phyloP scores from a whole-genome alignment of 1,284 basidiomycete genomes.

The Athelia psychrophila region DNA sequence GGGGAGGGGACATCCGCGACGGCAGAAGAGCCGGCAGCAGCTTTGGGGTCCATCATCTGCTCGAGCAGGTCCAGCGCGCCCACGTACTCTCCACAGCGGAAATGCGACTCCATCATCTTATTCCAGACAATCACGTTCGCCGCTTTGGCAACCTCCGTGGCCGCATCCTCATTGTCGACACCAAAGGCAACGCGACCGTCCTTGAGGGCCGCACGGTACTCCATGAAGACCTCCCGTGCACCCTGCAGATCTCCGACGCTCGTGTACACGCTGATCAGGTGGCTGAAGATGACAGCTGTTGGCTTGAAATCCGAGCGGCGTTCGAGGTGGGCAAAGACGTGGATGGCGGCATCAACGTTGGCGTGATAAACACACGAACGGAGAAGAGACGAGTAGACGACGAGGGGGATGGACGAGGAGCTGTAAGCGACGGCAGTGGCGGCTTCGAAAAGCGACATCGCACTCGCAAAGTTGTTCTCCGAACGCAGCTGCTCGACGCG shows the following conservation, averaged over 20 bases:
- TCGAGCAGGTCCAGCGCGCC: conserved; percentile 72
- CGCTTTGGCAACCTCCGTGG: conserved; percentile 15
- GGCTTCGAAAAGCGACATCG: conserved; percentile 72
- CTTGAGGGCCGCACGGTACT: conserved; percentile 46
- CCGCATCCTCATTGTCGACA: background rate
- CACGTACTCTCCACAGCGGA: conserved; percentile 61
- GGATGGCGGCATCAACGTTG: conserved; percentile 62
- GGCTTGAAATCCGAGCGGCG: conserved; percentile 37
- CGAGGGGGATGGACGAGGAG: conserved; percentile 30
- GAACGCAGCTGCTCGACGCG: conserved; percentile 41
- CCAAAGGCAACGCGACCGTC: conserved; percentile 28
- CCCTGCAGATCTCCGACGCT: conserved; percentile 51
- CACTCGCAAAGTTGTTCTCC: conserved; percentile 73
- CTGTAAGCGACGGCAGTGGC: conserved; percentile 35
- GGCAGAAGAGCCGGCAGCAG: conserved; percentile 27
- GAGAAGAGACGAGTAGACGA: conserved; percentile 59
- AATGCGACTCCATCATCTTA: conserved; percentile 74
- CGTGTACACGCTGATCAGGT: conserved; percentile 64
- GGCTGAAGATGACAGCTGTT: conserved; percentile 45
- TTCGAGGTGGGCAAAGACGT: conserved; percentile 70
- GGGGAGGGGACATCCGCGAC: conserved; percentile 52
- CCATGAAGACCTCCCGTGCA: conserved; percentile 67
- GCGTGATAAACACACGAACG: conserved; percentile 59
- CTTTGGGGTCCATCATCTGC: conserved; percentile 61
- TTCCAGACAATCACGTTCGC: conserved; percentile 61